These are phyloP conservation scores for Paramarasmius palmivorus DNA, from an alignment of 1,284 basidiomycete species.

Conservation along the genomic window DNA sequence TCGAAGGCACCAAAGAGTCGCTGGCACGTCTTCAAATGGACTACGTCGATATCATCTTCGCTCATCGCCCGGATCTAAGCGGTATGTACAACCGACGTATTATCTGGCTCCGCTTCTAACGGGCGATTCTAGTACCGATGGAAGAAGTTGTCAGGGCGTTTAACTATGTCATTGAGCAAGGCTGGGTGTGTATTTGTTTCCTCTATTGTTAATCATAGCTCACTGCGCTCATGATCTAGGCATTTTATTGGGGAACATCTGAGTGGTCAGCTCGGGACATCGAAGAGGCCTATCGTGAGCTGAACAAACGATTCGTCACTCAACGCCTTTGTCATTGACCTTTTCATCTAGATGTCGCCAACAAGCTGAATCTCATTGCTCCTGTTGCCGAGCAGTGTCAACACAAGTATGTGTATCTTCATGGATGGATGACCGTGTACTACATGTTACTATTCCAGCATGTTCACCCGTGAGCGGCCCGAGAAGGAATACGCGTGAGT, in stretches of 20 bases:
- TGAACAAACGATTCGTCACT: neutral
- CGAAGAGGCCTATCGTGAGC: conserved; percentile 69
- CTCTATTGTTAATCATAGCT: conserved; percentile 4
- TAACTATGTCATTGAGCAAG: conserved; percentile 67
- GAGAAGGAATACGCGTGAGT: conserved; percentile 79
- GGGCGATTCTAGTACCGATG: conserved; percentile 48
- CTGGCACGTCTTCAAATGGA: conserved; percentile 72
- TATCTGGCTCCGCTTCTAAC: no score
- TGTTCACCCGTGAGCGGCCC: conserved; percentile 76
- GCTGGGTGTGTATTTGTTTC: conserved; percentile 42
- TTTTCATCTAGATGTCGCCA: conserved; percentile 59
- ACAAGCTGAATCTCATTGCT: conserved; percentile 66
- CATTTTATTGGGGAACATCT: conserved; percentile 77
- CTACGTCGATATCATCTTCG: conserved; percentile 79
- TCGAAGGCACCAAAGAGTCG: conserved; percentile 74
- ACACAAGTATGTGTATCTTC: conserved; percentile 46
- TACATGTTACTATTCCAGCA: no score
- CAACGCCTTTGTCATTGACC: neutral
- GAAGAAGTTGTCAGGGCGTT: conserved; percentile 77
- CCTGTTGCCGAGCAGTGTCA: conserved; percentile 83
- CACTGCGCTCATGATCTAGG: conserved; percentile 32
- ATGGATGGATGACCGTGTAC: no score
- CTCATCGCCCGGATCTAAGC: conserved; percentile 40
- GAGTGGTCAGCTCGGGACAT: conserved; percentile 80
- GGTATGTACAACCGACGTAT: conserved; percentile 23